Evolutionary conservation across 768 basidiomycete genomes (phyloP).

Genomic region (Botryobasidium botryosum): DNA sequence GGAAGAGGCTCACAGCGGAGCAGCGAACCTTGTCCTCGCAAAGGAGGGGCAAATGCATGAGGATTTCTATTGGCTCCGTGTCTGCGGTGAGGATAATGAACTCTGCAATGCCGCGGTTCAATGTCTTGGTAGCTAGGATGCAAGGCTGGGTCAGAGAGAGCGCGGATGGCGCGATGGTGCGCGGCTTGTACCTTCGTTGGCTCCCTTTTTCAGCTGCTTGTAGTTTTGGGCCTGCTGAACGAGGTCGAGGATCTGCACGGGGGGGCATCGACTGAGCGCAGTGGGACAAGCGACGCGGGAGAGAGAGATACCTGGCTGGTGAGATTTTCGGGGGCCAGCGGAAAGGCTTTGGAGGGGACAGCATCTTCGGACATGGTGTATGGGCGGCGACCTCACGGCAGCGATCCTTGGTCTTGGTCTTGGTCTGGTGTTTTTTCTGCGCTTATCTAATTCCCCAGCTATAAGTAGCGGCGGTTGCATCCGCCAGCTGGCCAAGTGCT

Average conservation of each 20-base stretch:
- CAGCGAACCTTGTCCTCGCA: constrained; percentile 86
- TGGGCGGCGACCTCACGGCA: no score
- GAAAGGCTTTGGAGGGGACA: no score
- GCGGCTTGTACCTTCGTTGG: constrained; percentile 64
- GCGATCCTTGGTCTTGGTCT: no score
- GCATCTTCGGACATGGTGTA: no score
- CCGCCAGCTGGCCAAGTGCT: no score
- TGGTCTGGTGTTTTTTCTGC: no score
- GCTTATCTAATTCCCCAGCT: no score
- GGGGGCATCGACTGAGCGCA: background rate
- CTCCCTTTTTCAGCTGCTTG: constrained; percentile 97
- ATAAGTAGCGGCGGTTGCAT: no score
- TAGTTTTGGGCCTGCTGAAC: constrained; percentile 93
- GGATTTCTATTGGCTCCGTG: constrained; percentile 94
- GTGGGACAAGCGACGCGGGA: background rate
- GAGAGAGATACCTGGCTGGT: constrained; percentile 60
- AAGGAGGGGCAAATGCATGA: constrained; percentile 88
- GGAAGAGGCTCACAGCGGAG: background rate
- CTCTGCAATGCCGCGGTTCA: constrained; percentile 95
- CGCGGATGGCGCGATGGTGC: background rate
- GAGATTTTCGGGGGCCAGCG: constrained; percentile 65
- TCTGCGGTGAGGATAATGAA: constrained; percentile 94
- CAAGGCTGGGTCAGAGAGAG: no score
- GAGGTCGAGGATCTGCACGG: constrained; percentile 71
- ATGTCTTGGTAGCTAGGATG: constrained; percentile 76